phyloP scores from a whole-genome alignment of 805 yeast genomes.

The Pichia nakasei region DNA sequence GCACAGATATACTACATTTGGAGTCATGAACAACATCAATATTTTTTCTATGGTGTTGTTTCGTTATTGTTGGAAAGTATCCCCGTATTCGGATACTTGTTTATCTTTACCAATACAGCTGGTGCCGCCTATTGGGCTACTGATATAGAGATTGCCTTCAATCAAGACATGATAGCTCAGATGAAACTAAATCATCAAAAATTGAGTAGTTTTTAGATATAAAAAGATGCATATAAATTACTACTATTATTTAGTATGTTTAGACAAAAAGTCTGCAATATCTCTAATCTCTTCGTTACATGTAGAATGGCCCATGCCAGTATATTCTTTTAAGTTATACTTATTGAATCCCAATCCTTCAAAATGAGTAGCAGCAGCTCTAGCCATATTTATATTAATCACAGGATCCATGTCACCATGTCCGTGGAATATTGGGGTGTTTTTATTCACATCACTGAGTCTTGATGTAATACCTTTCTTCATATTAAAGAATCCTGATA shows the following conservation, averaged over 20 bases:
- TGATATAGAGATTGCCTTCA: slow-evolving; percentile 22
- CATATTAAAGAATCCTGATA: slow-evolving; percentile 67
- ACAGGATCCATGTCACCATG: slow-evolving; percentile 80
- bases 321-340: slow-evolving; percentile 45
- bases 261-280: slow-evolving; percentile 35
- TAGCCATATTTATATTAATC: slow-evolving; percentile 35
- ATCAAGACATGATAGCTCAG: background rate
- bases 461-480: slow-evolving; percentile 18
- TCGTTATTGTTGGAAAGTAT: slow-evolving; percentile 43
- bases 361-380: slow-evolving; percentile 36
- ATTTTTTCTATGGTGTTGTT: slow-evolving; percentile 43
- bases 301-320: slow-evolving; percentile 61
- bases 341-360: slow-evolving; percentile 35
- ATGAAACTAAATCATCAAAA: background rate
- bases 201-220: no score
- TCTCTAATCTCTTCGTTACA: slow-evolving; percentile 58
- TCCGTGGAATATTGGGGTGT: slow-evolving; percentile 78
- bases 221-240: no score
- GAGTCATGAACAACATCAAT: slow-evolving; percentile 24
- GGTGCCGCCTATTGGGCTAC: slow-evolving; percentile 64
- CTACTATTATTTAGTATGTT: background rate
- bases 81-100: slow-evolving; percentile 45
- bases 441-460: slow-evolving; percentile 34
- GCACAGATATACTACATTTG: slow-evolving; percentile 34
- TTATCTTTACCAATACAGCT: slow-evolving; percentile 47